A percentile compares a stretch with the other conserved stretches of the same genome.
These are phyloP conservation scores for Cryptosporidium bovis DNA, from an alignment of 169 alveolate genomes.

Conservation along the genomic window DNA sequence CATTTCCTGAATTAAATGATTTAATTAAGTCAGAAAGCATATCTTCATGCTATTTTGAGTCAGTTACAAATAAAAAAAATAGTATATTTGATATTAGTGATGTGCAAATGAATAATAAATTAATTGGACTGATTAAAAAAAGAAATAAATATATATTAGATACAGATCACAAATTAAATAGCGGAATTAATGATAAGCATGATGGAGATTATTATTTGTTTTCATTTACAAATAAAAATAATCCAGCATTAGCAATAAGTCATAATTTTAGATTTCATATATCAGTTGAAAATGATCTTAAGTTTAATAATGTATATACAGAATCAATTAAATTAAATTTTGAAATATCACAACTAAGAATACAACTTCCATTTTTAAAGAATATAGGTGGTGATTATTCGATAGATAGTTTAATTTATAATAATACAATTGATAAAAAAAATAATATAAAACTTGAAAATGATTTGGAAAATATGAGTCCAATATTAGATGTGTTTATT, in stretches of 20 bases:
- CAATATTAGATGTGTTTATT: constrained; percentile 54
- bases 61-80: neutral
- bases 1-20: constrained; percentile 59
- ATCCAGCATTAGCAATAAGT: constrained; percentile 71
- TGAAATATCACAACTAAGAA: constrained; percentile 48
- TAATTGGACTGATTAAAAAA: neutral
- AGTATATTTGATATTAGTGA: neutral
- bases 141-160: neutral
- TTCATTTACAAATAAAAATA: constrained; percentile 2
- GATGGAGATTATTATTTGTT: constrained; percentile 12
- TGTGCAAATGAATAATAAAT: neutral
- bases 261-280: constrained; percentile 10
- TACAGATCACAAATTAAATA: neutral
- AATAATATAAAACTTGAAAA: neutral
- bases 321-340: constrained; percentile 26
- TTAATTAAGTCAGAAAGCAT: constrained; percentile 21
- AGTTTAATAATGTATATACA: neutral
- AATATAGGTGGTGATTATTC: constrained; percentile 47
- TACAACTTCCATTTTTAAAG: constrained; percentile 48
- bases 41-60: constrained; percentile 50
- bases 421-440: neutral
- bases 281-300: neutral
- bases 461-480: constrained; percentile 7
- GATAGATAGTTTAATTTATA: neutral
- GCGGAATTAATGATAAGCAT: neutral